Conservation (phyloP, 257 asterid genomes). For the Lycium ferocissimum region DNA sequence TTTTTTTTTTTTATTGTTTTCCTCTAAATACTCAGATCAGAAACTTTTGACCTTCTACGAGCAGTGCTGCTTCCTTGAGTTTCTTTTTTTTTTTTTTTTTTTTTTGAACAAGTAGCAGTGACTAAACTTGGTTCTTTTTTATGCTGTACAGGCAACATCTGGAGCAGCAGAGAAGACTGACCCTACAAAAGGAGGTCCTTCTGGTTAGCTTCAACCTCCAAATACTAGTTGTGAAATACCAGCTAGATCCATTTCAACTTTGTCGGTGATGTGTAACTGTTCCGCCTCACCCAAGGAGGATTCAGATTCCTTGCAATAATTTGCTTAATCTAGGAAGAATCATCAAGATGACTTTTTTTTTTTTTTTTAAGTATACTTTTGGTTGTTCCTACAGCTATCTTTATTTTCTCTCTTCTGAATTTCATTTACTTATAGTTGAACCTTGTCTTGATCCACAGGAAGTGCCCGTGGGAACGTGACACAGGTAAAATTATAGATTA, state of each 20-base stretch:
- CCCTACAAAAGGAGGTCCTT: slow-evolving; percentile 56
- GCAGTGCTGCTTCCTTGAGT: background rate
- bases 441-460: slow-evolving; percentile 53
- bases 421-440: background rate
- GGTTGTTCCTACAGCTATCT: background rate
- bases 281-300: background rate
- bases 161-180: slow-evolving; percentile 51
- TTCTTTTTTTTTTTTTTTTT: background rate
- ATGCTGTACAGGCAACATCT: slow-evolving; percentile 58
- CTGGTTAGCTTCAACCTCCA: slow-evolving; percentile 56
- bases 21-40: background rate
- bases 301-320: background rate
- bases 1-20: background rate
- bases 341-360: background rate
- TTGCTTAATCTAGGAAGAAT: slow-evolving; percentile 16
- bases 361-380: background rate
- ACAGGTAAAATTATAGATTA: slow-evolving; percentile 32
- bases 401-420: slow-evolving; percentile 23
- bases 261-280: background rate
- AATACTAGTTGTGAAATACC: background rate
- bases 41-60: background rate
- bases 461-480: slow-evolving; percentile 35
- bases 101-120: background rate
- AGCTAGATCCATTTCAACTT: background rate
- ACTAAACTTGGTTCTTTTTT: slow-evolving; percentile 20